Evolutionary conservation across 2,329 filamentous ascomycete genomes (phyloP).

Genomic region (Orbilia javanica): DNA sequence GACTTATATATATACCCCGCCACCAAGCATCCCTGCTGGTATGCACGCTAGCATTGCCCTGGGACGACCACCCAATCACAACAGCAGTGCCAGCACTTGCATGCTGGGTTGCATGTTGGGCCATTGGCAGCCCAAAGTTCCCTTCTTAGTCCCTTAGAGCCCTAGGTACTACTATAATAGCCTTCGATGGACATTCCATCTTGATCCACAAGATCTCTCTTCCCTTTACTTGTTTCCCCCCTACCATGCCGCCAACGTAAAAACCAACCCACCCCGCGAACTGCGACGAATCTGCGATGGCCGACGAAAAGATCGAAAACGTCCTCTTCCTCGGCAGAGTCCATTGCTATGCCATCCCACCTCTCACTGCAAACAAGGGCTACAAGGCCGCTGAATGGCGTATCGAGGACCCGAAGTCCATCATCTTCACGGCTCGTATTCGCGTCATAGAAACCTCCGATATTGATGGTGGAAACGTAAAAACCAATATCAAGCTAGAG

Average conservation of each 20-base stretch:
- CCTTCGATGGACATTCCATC: conserved; percentile 31
- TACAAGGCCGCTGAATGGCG: conserved; percentile 85
- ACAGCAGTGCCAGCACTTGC: conserved; percentile 54
- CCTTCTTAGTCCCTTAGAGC: background rate
- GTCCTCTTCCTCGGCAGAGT: conserved; percentile 83
- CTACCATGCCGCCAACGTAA: conserved; percentile 30
- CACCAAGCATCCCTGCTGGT: conserved; percentile 35
- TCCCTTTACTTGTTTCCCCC: conserved; percentile 26
- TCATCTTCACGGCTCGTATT: conserved; percentile 86
- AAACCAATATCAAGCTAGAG: conserved; percentile 82
- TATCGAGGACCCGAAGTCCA: conserved; percentile 73
- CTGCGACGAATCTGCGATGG: conserved; percentile 57
- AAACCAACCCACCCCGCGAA: conserved; percentile 38
- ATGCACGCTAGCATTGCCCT: conserved; percentile 35
- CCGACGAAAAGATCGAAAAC: conserved; percentile 83
- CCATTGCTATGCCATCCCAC: conserved; percentile 89
- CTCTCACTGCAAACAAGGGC: conserved; percentile 80
- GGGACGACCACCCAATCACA: conserved; percentile 43
- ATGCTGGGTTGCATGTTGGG: conserved; percentile 53
- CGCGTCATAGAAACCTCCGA: conserved; percentile 81
- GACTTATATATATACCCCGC: conserved; percentile 32
- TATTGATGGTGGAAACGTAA: conserved; percentile 71
- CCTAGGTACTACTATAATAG: conserved; percentile 37
- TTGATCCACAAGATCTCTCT: conserved; percentile 28
- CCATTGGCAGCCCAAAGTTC: conserved; percentile 42